These are phyloP conservation scores for Globisporangium radiosum DNA, from an alignment of 352 stramenopile genomes.

Conservation along the genomic window DNA sequence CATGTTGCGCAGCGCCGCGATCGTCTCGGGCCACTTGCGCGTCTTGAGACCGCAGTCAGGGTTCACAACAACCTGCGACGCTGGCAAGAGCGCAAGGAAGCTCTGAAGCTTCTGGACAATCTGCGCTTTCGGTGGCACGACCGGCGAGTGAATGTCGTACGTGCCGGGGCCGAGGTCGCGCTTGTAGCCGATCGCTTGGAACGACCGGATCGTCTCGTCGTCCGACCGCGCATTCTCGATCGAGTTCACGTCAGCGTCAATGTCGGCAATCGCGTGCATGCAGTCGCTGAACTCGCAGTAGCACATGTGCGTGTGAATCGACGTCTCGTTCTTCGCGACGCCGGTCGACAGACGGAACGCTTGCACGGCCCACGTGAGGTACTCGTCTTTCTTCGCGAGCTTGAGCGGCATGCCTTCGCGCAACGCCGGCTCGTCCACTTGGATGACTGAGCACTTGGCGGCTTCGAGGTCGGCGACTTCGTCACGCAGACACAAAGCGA, in stretches of 20 bases:
- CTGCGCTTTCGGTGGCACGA: conserved; percentile 83
- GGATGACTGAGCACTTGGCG: conserved; percentile 86
- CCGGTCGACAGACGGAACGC: conserved; percentile 87
- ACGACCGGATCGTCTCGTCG: conserved; percentile 87
- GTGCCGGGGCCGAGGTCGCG: conserved; percentile 88
- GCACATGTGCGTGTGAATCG: conserved; percentile 95
- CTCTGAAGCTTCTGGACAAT: conserved; percentile 86
- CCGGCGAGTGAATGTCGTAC: conserved; percentile 94
- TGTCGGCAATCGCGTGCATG: conserved; percentile 89
- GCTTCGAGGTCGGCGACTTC: conserved; percentile 89
- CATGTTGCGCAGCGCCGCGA: conserved; percentile 86
- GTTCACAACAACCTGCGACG: conserved; percentile 84
- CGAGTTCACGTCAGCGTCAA: conserved; percentile 93
- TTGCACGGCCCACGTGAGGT: conserved; percentile 72
- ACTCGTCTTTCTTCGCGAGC: conserved; percentile 76
- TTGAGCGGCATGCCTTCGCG: conserved; percentile 91
- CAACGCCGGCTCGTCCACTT: conserved; percentile 90
- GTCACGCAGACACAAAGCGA: conserved; percentile 85
- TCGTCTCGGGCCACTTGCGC: conserved; percentile 88
- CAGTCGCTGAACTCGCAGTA: conserved; percentile 94
- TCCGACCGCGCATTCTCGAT: conserved; percentile 92
- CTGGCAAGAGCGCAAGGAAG: conserved; percentile 78
- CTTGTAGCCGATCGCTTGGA: conserved; percentile 87
- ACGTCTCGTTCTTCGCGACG: conserved; percentile 83
- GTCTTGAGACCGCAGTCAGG: conserved; percentile 93